Conservation (phyloP, 2,329 filamentous ascomycete species). For the Arthroderma sp. region DNA sequence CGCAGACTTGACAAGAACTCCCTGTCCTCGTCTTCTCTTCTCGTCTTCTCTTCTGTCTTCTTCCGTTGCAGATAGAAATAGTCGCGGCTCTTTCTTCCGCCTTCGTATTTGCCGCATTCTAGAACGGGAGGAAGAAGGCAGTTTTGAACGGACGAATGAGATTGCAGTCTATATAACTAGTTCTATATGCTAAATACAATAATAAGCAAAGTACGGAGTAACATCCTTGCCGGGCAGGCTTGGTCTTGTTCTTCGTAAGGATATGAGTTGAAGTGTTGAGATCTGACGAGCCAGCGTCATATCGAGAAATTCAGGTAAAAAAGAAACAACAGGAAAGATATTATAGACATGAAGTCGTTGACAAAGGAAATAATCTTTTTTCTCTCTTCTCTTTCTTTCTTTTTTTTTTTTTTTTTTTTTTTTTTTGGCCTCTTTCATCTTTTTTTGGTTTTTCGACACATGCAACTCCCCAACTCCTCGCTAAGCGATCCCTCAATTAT, state of each 20-base stretch:
- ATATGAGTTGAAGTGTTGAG: neutral
- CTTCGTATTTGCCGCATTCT: neutral
- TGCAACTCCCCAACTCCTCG: slow-evolving; percentile 5
- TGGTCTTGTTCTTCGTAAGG: neutral
- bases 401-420: neutral
- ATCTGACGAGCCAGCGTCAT: neutral
- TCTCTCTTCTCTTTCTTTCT: neutral
- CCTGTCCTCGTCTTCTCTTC: neutral
- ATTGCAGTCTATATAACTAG: slow-evolving; percentile 5
- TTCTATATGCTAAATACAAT: neutral
- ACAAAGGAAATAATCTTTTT: slow-evolving; percentile 1
- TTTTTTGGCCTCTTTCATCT: neutral
- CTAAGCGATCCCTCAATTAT: neutral
- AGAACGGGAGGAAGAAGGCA: neutral
- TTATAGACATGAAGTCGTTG: neutral
- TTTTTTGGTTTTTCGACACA: neutral
- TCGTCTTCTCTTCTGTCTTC: neutral
- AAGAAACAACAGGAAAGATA: neutral
- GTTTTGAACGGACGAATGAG: neutral
- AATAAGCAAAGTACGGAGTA: neutral
- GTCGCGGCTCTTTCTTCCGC: neutral
- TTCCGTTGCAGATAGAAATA: neutral
- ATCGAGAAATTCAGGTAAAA: neutral
- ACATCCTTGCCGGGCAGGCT: slow-evolving; percentile 1
- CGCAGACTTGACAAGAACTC: neutral